phyloP scores from a whole-genome alignment of 164 flowering plant genomes.

The Berberis vulgaris region DNA sequence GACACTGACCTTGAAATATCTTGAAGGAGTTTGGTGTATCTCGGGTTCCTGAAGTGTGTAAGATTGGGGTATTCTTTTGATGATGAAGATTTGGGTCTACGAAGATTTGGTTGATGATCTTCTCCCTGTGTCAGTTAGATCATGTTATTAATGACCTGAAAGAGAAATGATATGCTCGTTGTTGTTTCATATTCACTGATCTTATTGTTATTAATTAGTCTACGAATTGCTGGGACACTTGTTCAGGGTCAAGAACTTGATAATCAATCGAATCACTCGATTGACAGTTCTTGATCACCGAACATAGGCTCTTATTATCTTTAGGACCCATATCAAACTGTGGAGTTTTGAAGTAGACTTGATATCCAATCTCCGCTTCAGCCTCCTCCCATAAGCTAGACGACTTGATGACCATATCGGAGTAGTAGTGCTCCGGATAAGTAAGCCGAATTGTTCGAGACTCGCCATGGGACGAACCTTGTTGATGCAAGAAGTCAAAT shows the following conservation, averaged over 20 bases:
- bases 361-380: slow-evolving; percentile 58
- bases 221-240: slow-evolving; percentile 20
- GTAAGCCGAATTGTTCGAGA: slow-evolving; percentile 84
- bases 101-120: no score
- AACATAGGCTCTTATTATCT: slow-evolving; percentile 27
- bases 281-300: slow-evolving; percentile 39
- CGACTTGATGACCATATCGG: slow-evolving; percentile 51
- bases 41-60: no score
- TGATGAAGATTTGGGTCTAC: no score
- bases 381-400: slow-evolving; percentile 59
- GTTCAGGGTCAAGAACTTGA: slow-evolving; percentile 24
- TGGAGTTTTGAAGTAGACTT: slow-evolving; percentile 42
- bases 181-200: no score
- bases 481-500: slow-evolving; percentile 86
- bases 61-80: no score
- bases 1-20: no score
- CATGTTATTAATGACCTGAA: no score
- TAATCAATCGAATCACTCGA: slow-evolving; percentile 25
- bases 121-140: no score
- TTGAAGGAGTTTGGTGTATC: no score
- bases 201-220: no score
- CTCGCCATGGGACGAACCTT: slow-evolving; percentile 98
- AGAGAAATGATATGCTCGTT: no score
- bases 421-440: slow-evolving; percentile 85
- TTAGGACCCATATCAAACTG: slow-evolving; percentile 74